Conservation (phyloP, 2,329 filamentous ascomycete species). For the Hortaea werneckii region DNA sequence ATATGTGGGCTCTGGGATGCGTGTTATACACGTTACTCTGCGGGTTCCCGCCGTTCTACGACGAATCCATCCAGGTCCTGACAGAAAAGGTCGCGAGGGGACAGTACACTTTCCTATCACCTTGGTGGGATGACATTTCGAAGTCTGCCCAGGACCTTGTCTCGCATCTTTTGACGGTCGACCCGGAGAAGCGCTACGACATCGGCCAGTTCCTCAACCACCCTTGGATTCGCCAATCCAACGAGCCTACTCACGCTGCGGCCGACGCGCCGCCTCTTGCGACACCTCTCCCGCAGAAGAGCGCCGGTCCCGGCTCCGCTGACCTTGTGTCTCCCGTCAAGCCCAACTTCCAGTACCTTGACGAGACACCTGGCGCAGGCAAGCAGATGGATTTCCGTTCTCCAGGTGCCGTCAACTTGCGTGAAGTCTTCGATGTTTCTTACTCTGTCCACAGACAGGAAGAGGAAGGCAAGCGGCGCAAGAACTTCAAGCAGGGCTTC, state of each 20-base stretch:
- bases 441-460: slow-evolving; percentile 96
- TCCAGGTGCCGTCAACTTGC: slow-evolving; percentile 85
- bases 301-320: slow-evolving; percentile 34
- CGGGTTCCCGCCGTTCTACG: slow-evolving; percentile 96
- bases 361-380: slow-evolving; percentile 44
- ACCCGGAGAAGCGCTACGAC: slow-evolving; percentile 88
- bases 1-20: slow-evolving; percentile 98
- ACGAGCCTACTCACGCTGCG: slow-evolving; percentile 57
- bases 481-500: slow-evolving; percentile 67
- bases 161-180: slow-evolving; percentile 83
- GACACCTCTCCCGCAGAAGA: slow-evolving; percentile 50
- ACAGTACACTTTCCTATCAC: slow-evolving; percentile 94
- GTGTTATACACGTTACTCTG: slow-evolving; percentile 95
- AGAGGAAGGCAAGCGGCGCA: slow-evolving; percentile 85
- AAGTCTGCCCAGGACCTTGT: slow-evolving; percentile 90
- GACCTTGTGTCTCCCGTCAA: slow-evolving; percentile 32
- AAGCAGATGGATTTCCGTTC: slow-evolving; percentile 86
- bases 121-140: slow-evolving; percentile 99
- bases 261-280: slow-evolving; percentile 62
- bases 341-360: slow-evolving; percentile 43
- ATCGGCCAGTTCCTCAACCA: slow-evolving; percentile 90
- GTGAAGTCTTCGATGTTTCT: slow-evolving; percentile 96
- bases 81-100: slow-evolving; percentile 96
- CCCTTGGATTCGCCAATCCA: slow-evolving; percentile 74
- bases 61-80: slow-evolving; percentile 92